Conservation (phyloP, 768 basidiomycete species). For the Leccinum sublutescens region DNA sequence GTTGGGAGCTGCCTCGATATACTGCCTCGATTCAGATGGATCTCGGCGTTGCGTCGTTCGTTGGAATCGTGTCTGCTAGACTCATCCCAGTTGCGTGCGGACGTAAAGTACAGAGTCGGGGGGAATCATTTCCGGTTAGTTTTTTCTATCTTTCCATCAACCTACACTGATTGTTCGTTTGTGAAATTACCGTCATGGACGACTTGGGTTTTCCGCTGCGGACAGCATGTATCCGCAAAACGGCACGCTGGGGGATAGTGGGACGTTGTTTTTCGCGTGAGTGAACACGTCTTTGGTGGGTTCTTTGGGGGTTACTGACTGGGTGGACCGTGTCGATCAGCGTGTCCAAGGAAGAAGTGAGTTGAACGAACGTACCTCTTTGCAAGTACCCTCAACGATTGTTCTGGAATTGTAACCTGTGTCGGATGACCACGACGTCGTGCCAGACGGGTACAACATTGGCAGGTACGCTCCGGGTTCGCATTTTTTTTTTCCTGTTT, state of each 20-base stretch:
- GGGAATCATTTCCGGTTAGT: conserved; percentile 49
- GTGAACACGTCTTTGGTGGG: conserved; percentile 16
- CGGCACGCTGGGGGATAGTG: conserved; percentile 47
- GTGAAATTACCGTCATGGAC: neutral
- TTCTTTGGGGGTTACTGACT: neutral
- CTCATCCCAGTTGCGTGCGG: too few relatives aligned
- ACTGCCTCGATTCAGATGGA: too few relatives aligned
- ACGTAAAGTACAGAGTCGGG: conserved; percentile 24
- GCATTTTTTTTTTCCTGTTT: neutral
- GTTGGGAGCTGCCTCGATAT: too few relatives aligned
- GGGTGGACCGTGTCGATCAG: conserved; percentile 23
- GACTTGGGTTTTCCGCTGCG: neutral
- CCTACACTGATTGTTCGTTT: neutral
- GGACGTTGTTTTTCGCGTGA: conserved; percentile 59
- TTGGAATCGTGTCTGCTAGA: too few relatives aligned
- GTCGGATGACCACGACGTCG: conserved; percentile 39
- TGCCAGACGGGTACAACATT: conserved; percentile 48
- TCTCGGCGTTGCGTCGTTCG: too few relatives aligned
- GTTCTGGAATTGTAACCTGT: conserved; percentile 21
- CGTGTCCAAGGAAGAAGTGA: conserved; percentile 48
- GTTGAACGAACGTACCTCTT: neutral
- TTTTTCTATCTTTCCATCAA: neutral
- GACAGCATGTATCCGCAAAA: conserved; percentile 54
- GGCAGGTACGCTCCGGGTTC: conserved; percentile 36
- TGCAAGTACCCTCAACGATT: neutral